Evolutionary conservation across 345 rosid species (phyloP).

Genomic region (Aegle marmelos): DNA sequence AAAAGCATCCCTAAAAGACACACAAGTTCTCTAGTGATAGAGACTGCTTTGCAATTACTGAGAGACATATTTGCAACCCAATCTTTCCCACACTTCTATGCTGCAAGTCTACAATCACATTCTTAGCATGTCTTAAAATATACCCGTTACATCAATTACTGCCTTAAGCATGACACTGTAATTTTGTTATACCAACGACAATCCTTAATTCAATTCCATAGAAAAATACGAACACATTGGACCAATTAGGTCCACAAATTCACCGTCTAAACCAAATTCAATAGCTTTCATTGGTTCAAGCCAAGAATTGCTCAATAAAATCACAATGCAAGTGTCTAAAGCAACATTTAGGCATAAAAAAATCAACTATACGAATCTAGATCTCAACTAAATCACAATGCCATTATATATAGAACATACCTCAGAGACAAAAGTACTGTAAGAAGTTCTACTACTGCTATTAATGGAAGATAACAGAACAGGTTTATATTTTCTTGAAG

Average conservation of each 20-base stretch:
- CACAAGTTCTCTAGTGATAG: not conserved
- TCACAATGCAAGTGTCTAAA: not conserved
- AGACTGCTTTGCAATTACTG: not conserved
- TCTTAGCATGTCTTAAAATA: not conserved
- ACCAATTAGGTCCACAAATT: slow-evolving; percentile 1
- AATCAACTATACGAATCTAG: not conserved
- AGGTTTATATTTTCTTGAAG: slow-evolving; percentile 27
- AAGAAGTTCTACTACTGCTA: slow-evolving; percentile 29
- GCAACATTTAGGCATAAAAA: not conserved
- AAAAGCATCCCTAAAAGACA: not conserved
- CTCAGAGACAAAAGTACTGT: slow-evolving; percentile 67
- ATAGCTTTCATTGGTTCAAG: not conserved
- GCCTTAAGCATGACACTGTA: not conserved
- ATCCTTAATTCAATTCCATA: not conserved
- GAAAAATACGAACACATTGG: not conserved
- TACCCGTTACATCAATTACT: not conserved
- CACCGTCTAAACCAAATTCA: not conserved
- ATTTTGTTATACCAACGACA: not conserved
- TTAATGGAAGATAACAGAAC: slow-evolving; percentile 29
- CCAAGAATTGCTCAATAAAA: not conserved
- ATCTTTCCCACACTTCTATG: not conserved
- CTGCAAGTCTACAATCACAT: not conserved
- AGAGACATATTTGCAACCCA: not conserved
- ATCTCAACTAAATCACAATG: not conserved
- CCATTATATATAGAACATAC: slow-evolving; percentile 21